Percentiles rank a stretch among this genome's conserved stretches.
Conservation (phyloP, 2,329 filamentous ascomycete genomes). For the Trichoderma brevicompactum region DNA sequence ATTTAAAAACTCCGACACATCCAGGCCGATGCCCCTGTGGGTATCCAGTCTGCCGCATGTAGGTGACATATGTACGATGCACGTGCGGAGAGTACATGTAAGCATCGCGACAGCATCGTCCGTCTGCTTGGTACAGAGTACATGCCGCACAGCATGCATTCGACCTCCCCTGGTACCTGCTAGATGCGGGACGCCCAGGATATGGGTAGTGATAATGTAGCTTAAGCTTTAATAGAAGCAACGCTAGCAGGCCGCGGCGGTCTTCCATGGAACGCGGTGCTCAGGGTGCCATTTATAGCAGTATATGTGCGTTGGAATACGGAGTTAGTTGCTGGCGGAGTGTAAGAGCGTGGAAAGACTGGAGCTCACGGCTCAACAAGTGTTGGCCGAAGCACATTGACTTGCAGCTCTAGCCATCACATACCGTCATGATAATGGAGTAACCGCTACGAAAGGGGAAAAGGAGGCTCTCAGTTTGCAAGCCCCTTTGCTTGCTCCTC, state of each 20-base stretch:
- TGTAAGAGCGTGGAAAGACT: not conserved
- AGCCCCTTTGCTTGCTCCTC: not conserved
- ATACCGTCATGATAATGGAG: not conserved
- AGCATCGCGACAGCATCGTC: not conserved
- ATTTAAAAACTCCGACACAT: slow-evolving; percentile 20
- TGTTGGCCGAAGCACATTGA: not conserved
- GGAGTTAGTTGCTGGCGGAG: not conserved
- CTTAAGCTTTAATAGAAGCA: not conserved
- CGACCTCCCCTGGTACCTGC: not conserved
- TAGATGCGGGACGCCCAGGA: not conserved
- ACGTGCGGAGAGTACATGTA: slow-evolving; percentile 5
- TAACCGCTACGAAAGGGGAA: no score
- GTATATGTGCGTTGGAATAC: not conserved
- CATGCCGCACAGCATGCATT: not conserved
- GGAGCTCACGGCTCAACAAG: not conserved
- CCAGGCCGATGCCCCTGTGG: not conserved
- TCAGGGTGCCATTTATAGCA: no score
- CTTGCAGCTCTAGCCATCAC: not conserved
- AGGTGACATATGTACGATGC: slow-evolving; percentile 20
- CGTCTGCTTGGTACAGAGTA: not conserved
- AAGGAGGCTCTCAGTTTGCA: not conserved
- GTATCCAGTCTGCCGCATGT: not conserved
- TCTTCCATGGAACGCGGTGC: no score
- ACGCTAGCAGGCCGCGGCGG: no score
- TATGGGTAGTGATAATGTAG: not conserved